Percentiles rank a stretch among this genome's conserved stretches.
These are phyloP conservation scores for Acmispon strigosus DNA, from an alignment of 306 rosid genomes.

Conservation along the genomic window DNA sequence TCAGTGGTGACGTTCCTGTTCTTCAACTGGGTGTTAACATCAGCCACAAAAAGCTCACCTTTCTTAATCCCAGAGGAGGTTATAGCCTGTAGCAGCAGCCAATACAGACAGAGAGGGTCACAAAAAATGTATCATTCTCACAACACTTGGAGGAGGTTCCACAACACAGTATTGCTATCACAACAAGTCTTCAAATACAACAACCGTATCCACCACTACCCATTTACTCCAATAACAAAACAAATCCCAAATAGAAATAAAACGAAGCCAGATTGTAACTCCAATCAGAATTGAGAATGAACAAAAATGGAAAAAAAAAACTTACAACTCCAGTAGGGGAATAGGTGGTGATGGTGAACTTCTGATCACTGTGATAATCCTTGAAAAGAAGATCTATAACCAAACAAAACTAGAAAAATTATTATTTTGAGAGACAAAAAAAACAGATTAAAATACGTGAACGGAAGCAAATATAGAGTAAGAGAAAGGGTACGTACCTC, in stretches of 20 bases:
- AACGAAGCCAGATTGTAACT: not conserved
- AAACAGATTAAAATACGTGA: not conserved
- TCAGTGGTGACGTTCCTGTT: constrained; percentile 72
- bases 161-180: not conserved
- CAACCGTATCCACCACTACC: not conserved
- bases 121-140: not conserved
- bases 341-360: constrained; percentile 80
- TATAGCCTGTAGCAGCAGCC: constrained; percentile 48
- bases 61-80: constrained; percentile 72
- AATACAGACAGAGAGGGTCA: not conserved
- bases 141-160: too few relatives aligned
- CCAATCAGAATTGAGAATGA: not conserved
- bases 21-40: constrained; percentile 79
- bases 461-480: not conserved
- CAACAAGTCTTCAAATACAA: not conserved
- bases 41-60: constrained; percentile 69
- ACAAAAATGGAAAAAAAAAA: not conserved
- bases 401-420: not conserved
- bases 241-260: not conserved
- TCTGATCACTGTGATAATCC: constrained; percentile 85
- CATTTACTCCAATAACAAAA: not conserved
- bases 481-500: constrained; percentile 44
- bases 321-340: constrained; percentile 82
- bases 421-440: not conserved
- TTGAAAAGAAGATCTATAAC: constrained; percentile 63